Conservation (phyloP, 2,329 filamentous ascomycete species). For the Ophiostoma australiae region DNA sequence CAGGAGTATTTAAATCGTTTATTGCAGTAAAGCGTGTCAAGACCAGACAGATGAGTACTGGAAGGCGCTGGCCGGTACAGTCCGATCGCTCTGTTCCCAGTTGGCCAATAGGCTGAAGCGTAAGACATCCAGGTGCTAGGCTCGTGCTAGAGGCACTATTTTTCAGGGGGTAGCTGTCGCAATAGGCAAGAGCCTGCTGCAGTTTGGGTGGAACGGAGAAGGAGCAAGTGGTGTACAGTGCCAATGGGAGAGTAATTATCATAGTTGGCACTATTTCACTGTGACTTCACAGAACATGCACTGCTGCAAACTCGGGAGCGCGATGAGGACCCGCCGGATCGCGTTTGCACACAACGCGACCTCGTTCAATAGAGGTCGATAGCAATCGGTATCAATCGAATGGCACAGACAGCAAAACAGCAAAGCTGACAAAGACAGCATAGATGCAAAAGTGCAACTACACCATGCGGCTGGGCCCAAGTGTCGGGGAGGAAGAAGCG, state of each 20-base stretch:
- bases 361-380: background rate
- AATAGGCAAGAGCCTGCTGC: slow-evolving; percentile 4
- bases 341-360: slow-evolving; percentile 10
- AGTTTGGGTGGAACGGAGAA: background rate
- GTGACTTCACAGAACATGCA: background rate
- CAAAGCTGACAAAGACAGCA: slow-evolving; percentile 1
- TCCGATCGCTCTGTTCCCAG: background rate
- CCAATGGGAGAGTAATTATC: background rate
- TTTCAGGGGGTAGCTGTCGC: background rate
- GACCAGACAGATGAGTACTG: background rate
- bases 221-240: background rate
- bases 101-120: background rate
- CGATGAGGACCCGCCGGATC: slow-evolving; percentile 7
- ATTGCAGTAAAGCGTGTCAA: background rate
- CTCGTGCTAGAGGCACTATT: background rate
- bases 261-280: background rate
- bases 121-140: background rate
- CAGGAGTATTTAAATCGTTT: background rate
- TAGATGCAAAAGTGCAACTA: slow-evolving; percentile 1
- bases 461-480: slow-evolving; percentile 1
- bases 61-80: background rate
- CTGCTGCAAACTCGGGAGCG: background rate
- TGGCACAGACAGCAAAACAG: background rate
- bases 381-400: background rate
- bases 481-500: background rate